Percentiles rank a stretch among this genome's conserved stretches.
Evolutionary conservation across 805 yeast genomes (phyloP).

Genomic region (Saturnispora besseyi): DNA sequence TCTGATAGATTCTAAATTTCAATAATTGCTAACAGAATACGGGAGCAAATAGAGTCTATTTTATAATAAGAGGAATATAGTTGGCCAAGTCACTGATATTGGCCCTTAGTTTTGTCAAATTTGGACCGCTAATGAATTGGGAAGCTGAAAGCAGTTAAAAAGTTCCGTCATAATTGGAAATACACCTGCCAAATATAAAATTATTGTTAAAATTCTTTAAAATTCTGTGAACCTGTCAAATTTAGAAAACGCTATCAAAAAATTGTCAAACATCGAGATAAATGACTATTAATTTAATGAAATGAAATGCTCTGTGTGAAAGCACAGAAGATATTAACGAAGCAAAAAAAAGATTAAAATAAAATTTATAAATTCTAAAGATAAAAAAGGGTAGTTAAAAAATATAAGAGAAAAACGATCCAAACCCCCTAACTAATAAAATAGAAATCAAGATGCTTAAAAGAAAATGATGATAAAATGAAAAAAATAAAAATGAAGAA

Average conservation of each 20-base stretch:
- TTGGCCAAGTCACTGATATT: background rate
- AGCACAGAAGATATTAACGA: background rate
- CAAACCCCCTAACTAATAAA: background rate
- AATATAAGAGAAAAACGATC: background rate
- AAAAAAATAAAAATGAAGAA: no score
- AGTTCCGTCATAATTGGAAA: background rate
- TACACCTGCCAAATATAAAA: background rate
- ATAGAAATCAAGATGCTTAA: no score
- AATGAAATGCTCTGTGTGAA: background rate
- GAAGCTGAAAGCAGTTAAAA: background rate
- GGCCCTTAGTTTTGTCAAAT: slow-evolving; percentile 1
- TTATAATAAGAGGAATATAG: background rate
- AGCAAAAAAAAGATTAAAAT: background rate
- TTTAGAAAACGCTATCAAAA: background rate
- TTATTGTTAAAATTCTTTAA: background rate
- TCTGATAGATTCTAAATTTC: no score
- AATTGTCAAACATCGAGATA: background rate
- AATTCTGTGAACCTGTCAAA: background rate
- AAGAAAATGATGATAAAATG: no score
- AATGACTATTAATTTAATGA: no score
- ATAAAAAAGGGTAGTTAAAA: background rate
- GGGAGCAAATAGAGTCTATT: background rate
- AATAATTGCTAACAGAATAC: background rate
- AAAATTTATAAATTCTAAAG: background rate
- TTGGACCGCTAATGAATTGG: background rate